Base-by-base conservation (phyloP, 306 rosid species). In the Biancaea sappan region DNA sequence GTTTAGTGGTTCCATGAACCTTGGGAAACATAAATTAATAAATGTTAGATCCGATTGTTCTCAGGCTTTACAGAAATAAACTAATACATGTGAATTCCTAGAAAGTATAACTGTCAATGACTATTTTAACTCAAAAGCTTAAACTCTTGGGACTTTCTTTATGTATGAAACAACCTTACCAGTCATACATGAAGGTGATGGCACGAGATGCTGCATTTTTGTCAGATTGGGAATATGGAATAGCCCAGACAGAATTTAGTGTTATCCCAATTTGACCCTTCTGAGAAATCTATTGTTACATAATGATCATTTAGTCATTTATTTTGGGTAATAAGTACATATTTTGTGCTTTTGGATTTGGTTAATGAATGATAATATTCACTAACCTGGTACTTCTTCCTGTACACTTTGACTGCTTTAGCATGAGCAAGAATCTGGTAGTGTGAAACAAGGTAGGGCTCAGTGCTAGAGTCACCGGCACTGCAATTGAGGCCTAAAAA, bases 361-460 rank as follows among this genome's bases (percentile, higher is more conserved):
- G 14, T 18, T 35, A 28, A n/a, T n/a, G 67, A 62, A 62, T 9
- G 7, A 19, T 5, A 24, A 21, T 21, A 37, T 18, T 15, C 1
- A 18, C 14, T 64, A 64, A 84, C 88, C 76, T 78, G 81, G 34
- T 75, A 81, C 38, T 81, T 85, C 5, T 79, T 34, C 16, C 34
- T 72, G 4, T 85, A 85, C 26, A 81, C 24, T 19, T 79, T 35
- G 3, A 79, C 81, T 8, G 81, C 84, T n/a, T 75, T 52, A 32
- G 86, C 84, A 79, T 82, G 89, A 34, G 83, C 66, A 53, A 82
- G 76, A 66, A 82, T 72, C 46, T 40, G 71, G 16, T 76, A 14
- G 66, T 82, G 86, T 1, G 74, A 63, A 9, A 56, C 86, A 15
- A 76, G 16, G 74, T 82, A 85, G 25, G 89, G 84, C 53, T 85